Conservation (phyloP, 1,284 basidiomycete genomes). For the Clitocybe nebularis region DNA sequence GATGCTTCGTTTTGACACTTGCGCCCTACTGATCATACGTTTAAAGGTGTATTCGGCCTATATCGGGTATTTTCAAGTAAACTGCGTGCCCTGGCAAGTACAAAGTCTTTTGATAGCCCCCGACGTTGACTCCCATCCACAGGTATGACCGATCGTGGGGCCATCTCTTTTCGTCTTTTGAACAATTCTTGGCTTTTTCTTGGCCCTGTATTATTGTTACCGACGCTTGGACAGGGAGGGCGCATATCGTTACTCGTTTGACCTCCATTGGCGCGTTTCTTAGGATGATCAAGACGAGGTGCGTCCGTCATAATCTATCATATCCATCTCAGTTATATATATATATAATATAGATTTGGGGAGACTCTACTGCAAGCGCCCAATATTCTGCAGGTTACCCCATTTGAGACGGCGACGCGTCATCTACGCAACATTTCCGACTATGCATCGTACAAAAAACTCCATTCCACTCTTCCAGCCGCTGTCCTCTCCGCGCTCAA, state of each 20-base stretch:
- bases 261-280: conserved; percentile 69
- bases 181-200: conserved; percentile 78
- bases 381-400: conserved; percentile 59
- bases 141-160: conserved; percentile 85
- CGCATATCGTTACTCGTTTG: conserved; percentile 75
- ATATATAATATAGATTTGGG: conserved; percentile 50
- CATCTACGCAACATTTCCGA: conserved; percentile 71
- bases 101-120: conserved; percentile 4
- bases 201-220: conserved; percentile 85
- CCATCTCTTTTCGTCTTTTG: conserved; percentile 75
- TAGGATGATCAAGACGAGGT: conserved; percentile 79
- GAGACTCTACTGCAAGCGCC: conserved; percentile 67
- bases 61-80: conserved; percentile 77
- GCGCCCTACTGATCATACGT: conserved; percentile 6
- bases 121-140: conserved; percentile 10
- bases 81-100: conserved; percentile 69
- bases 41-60: conserved; percentile 77
- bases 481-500: conserved; percentile 68
- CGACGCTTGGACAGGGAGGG: conserved; percentile 65
- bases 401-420: conserved; percentile 66
- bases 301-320: background rate
- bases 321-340: background rate
- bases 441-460: conserved; percentile 66
- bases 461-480: conserved; percentile 70
- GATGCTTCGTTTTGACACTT: conserved; percentile 1